These are phyloP conservation scores for Drosera capensis DNA, from an alignment of 148 eudicot species.

Conservation along the genomic window DNA sequence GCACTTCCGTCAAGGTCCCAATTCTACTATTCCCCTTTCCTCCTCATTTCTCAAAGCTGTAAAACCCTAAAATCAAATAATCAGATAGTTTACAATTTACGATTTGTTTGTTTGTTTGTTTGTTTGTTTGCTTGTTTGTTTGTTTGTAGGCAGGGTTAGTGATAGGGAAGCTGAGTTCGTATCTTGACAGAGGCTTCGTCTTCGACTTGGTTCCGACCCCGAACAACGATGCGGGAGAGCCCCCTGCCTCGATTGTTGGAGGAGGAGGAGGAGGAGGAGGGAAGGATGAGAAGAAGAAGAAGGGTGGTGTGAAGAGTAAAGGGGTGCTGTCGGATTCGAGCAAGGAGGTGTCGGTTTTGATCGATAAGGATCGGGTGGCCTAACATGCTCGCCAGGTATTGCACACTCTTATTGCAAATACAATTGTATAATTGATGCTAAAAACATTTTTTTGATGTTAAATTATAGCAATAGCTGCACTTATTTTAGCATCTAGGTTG, in stretches of 20 bases:
- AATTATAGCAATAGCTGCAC: no score
- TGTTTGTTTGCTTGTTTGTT: no score
- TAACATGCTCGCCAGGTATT: slow-evolving; percentile 97
- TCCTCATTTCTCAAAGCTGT: not conserved
- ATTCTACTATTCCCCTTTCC: slow-evolving; percentile 1
- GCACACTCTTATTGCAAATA: no score
- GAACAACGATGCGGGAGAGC: slow-evolving; percentile 59
- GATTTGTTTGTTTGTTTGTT: no score
- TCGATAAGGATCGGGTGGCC: slow-evolving; percentile 76
- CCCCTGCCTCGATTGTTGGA: slow-evolving; percentile 50
- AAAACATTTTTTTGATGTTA: no score
- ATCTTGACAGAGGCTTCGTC: slow-evolving; percentile 57
- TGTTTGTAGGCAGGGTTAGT: slow-evolving; percentile 81
- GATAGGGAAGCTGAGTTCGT: slow-evolving; percentile 57
- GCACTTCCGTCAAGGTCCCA: slow-evolving; percentile 33
- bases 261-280: no score
- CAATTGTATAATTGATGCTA: no score
- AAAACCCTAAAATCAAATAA: not conserved
- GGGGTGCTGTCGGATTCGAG: slow-evolving; percentile 26
- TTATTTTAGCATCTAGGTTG: no score
- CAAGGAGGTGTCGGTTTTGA: slow-evolving; percentile 29
- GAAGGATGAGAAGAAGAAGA: slow-evolving; percentile 30
- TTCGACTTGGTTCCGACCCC: slow-evolving; percentile 78
- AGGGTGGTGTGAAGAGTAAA: slow-evolving; percentile 35
- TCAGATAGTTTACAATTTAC: not conserved